Conservation (phyloP, 495 filamentous ascomycete genomes). For the Halenospora varia region DNA sequence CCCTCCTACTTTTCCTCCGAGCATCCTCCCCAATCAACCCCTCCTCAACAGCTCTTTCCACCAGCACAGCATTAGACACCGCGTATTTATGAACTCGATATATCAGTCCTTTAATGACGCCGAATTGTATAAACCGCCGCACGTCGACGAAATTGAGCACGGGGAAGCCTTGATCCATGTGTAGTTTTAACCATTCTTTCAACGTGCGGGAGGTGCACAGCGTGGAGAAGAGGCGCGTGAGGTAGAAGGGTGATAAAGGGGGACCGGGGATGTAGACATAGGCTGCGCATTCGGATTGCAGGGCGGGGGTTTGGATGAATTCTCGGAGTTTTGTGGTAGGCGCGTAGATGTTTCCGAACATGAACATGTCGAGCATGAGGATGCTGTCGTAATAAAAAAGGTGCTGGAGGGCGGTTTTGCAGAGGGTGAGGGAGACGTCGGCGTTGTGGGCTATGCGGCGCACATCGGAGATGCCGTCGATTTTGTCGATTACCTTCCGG, state of each 20-base stretch:
- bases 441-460: slow-evolving; percentile 77
- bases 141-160: slow-evolving; percentile 74
- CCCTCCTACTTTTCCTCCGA: too few relatives aligned
- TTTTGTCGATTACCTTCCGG: slow-evolving; percentile 72
- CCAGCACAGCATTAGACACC: slow-evolving; percentile 55
- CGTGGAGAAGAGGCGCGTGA: slow-evolving; percentile 72
- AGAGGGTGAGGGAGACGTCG: slow-evolving; percentile 79
- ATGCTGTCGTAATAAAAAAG: slow-evolving; percentile 74
- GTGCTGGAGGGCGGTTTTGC: slow-evolving; percentile 79
- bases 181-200: slow-evolving; percentile 73
- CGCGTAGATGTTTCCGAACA: slow-evolving; percentile 87
- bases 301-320: slow-evolving; percentile 62
- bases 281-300: slow-evolving; percentile 80
- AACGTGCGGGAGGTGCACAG: slow-evolving; percentile 75
- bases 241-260: slow-evolving; percentile 41
- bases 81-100: slow-evolving; percentile 93
- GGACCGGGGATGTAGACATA: slow-evolving; percentile 54
- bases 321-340: slow-evolving; percentile 69
- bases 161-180: slow-evolving; percentile 52
- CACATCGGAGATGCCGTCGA: slow-evolving; percentile 87
- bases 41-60: too few relatives aligned
- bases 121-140: slow-evolving; percentile 88
- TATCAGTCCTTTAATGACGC: slow-evolving; percentile 91
- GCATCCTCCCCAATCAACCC: too few relatives aligned
- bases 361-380: slow-evolving; percentile 81